Conservation (phyloP, 306 rosid genomes). For the Rosa chinensis region DNA sequence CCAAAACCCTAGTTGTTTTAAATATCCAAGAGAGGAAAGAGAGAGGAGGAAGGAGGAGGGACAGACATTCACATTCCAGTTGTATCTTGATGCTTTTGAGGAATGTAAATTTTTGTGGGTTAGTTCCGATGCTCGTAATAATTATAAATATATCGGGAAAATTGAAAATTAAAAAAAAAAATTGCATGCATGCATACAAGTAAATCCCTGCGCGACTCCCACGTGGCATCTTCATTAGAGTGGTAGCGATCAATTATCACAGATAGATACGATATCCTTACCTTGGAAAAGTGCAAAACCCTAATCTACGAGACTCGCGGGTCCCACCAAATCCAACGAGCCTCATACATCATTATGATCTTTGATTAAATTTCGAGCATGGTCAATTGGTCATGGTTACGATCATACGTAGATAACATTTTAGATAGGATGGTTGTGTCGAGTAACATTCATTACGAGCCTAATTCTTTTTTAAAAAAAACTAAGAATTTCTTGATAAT, state of each 20-base stretch:
- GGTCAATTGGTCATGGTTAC: too few relatives aligned
- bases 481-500: too few relatives aligned
- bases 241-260: slow-evolving; percentile 14
- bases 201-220: slow-evolving; percentile 41
- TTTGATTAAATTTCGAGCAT: not conserved
- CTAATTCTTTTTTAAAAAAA: too few relatives aligned
- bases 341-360: slow-evolving; percentile 58
- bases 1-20: not conserved
- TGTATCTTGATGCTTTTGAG: slow-evolving; percentile 97
- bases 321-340: slow-evolving; percentile 90
- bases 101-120: slow-evolving; percentile 36
- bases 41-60: slow-evolving; percentile 33
- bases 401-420: not conserved
- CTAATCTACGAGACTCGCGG: slow-evolving; percentile 15
- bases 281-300: slow-evolving; percentile 60
- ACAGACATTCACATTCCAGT: slow-evolving; percentile 99
- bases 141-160: not conserved
- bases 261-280: slow-evolving; percentile 37
- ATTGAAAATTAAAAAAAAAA: not conserved
- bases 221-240: slow-evolving; percentile 61
- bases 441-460: too few relatives aligned
- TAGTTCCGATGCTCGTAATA: slow-evolving; percentile 52
- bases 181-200: slow-evolving; percentile 77
- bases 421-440: too few relatives aligned
- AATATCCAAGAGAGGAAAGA: not conserved